Conservation (phyloP, 805 yeast genomes). For the Kazachstania africana region DNA sequence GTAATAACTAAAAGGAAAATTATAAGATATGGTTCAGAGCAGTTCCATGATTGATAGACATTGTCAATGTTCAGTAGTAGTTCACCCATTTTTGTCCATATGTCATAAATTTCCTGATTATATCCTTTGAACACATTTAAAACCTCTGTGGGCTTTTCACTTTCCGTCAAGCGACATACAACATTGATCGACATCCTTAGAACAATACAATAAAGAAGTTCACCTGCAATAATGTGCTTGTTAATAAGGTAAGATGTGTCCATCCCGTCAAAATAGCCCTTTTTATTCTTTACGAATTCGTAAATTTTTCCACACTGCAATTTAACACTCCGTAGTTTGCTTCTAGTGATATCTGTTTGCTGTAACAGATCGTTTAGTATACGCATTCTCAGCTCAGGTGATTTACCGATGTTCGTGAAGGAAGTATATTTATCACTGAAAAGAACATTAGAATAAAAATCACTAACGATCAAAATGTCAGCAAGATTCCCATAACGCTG, state of each 20-base stretch:
- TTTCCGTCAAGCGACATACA: no score
- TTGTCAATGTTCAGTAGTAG: slow-evolving; percentile 6
- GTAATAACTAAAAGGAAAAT: slow-evolving; percentile 7
- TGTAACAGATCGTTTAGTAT: slow-evolving; percentile 14
- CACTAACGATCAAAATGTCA: slow-evolving; percentile 6
- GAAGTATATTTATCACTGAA: slow-evolving; percentile 18
- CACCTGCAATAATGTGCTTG: not conserved
- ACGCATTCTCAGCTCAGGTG: slow-evolving; percentile 7
- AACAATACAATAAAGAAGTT: no score
- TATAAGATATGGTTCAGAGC: slow-evolving; percentile 6
- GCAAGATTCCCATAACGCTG: slow-evolving; percentile 15
- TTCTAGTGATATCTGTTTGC: slow-evolving; percentile 5
- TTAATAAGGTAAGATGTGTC: not conserved
- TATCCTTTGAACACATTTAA: slow-evolving; percentile 1
- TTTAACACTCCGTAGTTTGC: slow-evolving; percentile 9
- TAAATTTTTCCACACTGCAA: slow-evolving; percentile 11
- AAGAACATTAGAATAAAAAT: slow-evolving; percentile 15
- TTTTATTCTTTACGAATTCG: slow-evolving; percentile 6
- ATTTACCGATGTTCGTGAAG: slow-evolving; percentile 17
- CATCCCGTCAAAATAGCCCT: not conserved
- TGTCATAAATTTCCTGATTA: slow-evolving; percentile 4
- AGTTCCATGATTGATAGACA: slow-evolving; percentile 11
- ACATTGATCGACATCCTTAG: no score
- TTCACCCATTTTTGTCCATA: slow-evolving; percentile 8
- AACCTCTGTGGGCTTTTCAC: no score